Evolutionary conservation across 2,329 filamentous ascomycete species (phyloP).

Genomic region (Pseudovirgaria hyperparasitica): DNA sequence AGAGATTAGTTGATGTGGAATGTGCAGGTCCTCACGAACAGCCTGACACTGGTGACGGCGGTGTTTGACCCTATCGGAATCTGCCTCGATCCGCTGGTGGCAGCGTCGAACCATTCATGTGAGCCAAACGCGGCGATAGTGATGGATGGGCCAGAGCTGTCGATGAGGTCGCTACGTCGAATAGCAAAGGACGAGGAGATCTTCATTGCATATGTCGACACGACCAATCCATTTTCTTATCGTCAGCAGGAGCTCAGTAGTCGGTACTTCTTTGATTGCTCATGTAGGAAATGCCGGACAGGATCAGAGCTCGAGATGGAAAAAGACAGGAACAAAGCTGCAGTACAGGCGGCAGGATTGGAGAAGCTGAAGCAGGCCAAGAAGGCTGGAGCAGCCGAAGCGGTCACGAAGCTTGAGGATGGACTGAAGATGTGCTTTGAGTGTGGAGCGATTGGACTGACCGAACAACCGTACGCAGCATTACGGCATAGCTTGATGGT

Average conservation of each 20-base stretch:
- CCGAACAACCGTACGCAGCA: conserved; percentile 42
- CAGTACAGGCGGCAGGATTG: conserved; percentile 16
- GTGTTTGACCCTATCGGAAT: conserved; percentile 46
- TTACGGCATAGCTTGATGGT: conserved; percentile 42
- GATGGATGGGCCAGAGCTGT: conserved; percentile 40
- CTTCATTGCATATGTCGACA: conserved; percentile 49
- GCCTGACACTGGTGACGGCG: conserved; percentile 43
- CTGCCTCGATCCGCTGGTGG: conserved; percentile 42
- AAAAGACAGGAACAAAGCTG: conserved; percentile 11
- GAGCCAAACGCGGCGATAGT: conserved; percentile 45
- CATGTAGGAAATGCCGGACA: conserved; percentile 37
- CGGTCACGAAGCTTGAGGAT: conserved; percentile 22
- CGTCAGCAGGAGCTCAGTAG: conserved; percentile 40
- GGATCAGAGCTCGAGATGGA: conserved; percentile 17
- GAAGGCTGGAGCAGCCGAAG: conserved; percentile 13
- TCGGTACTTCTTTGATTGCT: conserved; percentile 47
- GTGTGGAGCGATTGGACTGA: conserved; percentile 32
- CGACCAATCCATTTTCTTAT: conserved; percentile 36
- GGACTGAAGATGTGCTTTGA: conserved; percentile 28
- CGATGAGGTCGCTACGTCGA: conserved; percentile 37
- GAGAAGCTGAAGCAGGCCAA: conserved; percentile 14
- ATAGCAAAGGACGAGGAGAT: conserved; percentile 45
- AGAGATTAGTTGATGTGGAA: conserved; percentile 1
- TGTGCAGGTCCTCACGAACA: conserved; percentile 42
- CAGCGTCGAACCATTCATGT: conserved; percentile 50